Base-by-base conservation (phyloP, 2,329 filamentous ascomycete species). In the Aspergillus piperis region DNA sequence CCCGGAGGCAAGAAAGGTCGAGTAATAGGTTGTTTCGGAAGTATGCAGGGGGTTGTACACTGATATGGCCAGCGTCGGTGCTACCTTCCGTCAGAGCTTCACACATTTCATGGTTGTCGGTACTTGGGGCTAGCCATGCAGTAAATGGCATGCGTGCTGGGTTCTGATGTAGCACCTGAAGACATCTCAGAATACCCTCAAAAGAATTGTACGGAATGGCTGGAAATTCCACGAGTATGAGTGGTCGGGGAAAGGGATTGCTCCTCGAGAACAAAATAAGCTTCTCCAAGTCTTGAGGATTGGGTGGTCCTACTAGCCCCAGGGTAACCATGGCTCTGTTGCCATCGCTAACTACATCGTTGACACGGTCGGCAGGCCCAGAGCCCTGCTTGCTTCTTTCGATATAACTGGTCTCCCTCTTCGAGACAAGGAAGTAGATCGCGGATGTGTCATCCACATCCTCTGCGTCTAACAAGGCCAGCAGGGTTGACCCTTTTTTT, bases 211-310 rank as follows among this genome's bases (percentile, higher is more conserved):
- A 63, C 25, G 55, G 56, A 17, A 63, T 19, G 10, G 56, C 59
- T 13, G 62, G 59, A 48, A 63, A 63, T 21, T 63, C 62, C 1
- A 61, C 52, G n/a, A 63, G 52, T n/a, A 63, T 50, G 10, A 61
- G 38, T 13, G 52, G 52, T 27, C 48, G 23, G 30, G 5, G 25
- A n/a, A n/a, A 38, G 5, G 19, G 21, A n/a, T 42, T 42, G 15
- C 30, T 17, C 10, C 21, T 21, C 7, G 30, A 27, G 13, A 47
- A 51, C 2, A 41, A 38, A 15, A 61, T 19, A 3, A 61, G n/a
- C 2, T 30, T 30, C 11, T 42, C n/a, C n/a, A 58, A 25, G 23
- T 58, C 59, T 4, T 8, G 8, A 4, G 36, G 10, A 23, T 49
- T 11, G 13, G 48, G n/a, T 13, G 19, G 4, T 8, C 23, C 23